These are phyloP conservation scores for Thermothielavioides terrestris DNA, from an alignment of 495 filamentous ascomycete genomes.

Conservation along the genomic window DNA sequence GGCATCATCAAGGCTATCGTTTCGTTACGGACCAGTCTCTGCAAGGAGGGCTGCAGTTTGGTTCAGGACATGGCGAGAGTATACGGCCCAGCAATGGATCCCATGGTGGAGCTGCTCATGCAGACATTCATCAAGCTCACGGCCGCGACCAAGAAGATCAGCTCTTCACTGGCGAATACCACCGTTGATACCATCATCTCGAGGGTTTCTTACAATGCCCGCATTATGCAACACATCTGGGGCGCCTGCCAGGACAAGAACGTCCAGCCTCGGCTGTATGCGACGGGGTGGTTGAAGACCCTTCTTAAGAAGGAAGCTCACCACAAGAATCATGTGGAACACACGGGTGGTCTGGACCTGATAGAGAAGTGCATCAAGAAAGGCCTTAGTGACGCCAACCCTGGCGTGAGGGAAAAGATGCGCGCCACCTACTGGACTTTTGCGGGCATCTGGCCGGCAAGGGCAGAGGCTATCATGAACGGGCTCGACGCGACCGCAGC, in stretches of 20 bases:
- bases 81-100: constrained; percentile 70
- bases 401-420: constrained; percentile 74
- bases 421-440: constrained; percentile 81
- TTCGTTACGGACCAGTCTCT: constrained; percentile 83
- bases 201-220: constrained; percentile 65
- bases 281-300: constrained; percentile 74
- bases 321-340: constrained; percentile 74
- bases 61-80: constrained; percentile 77
- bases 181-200: constrained; percentile 69
- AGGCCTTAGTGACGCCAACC: constrained; percentile 77
- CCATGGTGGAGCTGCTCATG: constrained; percentile 83
- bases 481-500: constrained; percentile 65
- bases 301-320: constrained; percentile 67
- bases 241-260: constrained; percentile 85
- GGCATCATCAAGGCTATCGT: constrained; percentile 82
- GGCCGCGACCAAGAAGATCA: constrained; percentile 82
- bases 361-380: constrained; percentile 85
- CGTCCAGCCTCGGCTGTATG: constrained; percentile 68
- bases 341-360: constrained; percentile 68
- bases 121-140: constrained; percentile 84
- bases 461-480: constrained; percentile 66
- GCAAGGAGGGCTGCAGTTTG: constrained; percentile 71
- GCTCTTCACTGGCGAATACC: constrained; percentile 64
- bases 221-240: constrained; percentile 76
- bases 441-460: constrained; percentile 63